phyloP scores from a whole-genome alignment of 129 eudicot genomes.

The Flaveria trinervia region DNA sequence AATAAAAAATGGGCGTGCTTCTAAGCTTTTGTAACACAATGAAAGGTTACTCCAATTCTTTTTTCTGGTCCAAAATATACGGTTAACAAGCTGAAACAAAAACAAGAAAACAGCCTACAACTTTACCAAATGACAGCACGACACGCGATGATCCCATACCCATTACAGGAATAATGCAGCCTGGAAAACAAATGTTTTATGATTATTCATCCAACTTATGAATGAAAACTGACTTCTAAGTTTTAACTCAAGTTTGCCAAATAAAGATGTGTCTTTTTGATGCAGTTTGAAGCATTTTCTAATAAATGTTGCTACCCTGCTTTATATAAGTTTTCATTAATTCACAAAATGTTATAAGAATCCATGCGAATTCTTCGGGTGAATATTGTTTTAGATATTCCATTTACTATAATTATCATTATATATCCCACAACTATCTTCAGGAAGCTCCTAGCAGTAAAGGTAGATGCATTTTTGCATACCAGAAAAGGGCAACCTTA shows the following conservation, averaged over 20 bases:
- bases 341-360: background rate
- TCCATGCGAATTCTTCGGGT: background rate
- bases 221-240: background rate
- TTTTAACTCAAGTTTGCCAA: background rate
- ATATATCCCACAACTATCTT: slow-evolving; percentile 4
- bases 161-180: slow-evolving; percentile 50
- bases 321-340: background rate
- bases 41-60: slow-evolving; percentile 41
- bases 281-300: background rate
- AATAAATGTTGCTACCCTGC: slow-evolving; percentile 1
- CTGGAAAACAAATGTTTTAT: slow-evolving; percentile 34
- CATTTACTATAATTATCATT: background rate
- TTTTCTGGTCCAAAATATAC: slow-evolving; percentile 1
- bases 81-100: background rate
- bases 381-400: slow-evolving; percentile 2
- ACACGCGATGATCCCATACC: slow-evolving; percentile 48
- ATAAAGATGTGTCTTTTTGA: background rate
- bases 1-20: background rate
- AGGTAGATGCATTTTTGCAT: slow-evolving; percentile 42
- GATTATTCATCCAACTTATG: slow-evolving; percentile 1
- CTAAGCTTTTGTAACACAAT: slow-evolving; percentile 25
- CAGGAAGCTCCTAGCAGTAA: slow-evolving; percentile 30
- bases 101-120: slow-evolving; percentile 44
- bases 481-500: slow-evolving; percentile 29
- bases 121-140: slow-evolving; percentile 51